phyloP scores from a whole-genome alignment of 305 asterid species.

The Fraxinus floribunda region DNA sequence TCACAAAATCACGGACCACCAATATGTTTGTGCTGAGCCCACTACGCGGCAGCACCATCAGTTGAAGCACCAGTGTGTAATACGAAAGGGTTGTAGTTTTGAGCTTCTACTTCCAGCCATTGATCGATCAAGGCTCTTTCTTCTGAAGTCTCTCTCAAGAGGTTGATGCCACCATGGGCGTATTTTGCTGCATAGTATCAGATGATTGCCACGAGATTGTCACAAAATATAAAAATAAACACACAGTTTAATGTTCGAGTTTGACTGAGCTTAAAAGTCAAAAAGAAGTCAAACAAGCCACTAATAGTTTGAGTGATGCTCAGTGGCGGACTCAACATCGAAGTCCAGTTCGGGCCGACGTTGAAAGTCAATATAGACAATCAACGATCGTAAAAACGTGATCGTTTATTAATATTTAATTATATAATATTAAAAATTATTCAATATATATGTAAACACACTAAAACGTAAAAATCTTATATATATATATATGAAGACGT shows the following conservation, averaged over 20 bases:
- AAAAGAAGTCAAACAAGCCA: not conserved
- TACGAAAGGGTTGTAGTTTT: conserved; percentile 66
- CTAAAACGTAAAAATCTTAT: no score
- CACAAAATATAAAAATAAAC: not conserved
- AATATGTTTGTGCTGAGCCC: conserved; percentile 35
- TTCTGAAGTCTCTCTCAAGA: conserved; percentile 55
- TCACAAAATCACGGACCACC: conserved; percentile 40
- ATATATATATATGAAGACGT: no score
- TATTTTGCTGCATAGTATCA: conserved; percentile 75
- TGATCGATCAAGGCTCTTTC: conserved; percentile 79
- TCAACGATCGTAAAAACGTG: no score
- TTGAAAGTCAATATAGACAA: no score
- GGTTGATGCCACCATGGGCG: conserved; percentile 45
- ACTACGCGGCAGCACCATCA: conserved; percentile 49
- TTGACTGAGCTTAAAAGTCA: not conserved
- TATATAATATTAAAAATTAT: no score
- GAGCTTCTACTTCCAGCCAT: conserved; percentile 80
- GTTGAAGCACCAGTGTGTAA: conserved; percentile 60
- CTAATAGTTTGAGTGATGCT: no score
- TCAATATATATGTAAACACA: no score
- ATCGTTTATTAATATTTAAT: no score
- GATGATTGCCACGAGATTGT: conserved; percentile 77
- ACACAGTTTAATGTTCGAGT: not conserved
- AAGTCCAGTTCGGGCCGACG: no score
- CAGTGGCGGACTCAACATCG: no score